A percentile compares a stretch with the other conserved stretches of the same genome.
phyloP scores from a whole-genome alignment of 192 early-diverging fungal genomes.

The Backusella luteola region DNA sequence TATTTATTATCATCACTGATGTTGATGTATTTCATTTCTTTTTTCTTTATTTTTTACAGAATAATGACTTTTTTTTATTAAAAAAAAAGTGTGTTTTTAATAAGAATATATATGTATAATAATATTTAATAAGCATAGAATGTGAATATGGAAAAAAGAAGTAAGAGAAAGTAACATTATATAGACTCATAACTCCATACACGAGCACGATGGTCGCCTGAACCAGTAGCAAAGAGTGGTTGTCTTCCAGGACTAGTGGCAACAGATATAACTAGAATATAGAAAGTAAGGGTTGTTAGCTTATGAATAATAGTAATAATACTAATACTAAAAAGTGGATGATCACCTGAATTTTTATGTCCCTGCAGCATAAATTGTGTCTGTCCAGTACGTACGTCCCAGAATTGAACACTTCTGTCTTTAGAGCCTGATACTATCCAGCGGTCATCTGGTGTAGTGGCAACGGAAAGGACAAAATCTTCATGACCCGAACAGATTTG shows the following conservation, averaged over 20 bases:
- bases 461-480: conserved; percentile 97
- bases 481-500: conserved; percentile 46
- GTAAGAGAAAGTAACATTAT: background rate
- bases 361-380: conserved; percentile 89
- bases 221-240: conserved; percentile 93
- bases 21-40: background rate
- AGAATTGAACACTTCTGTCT: conserved; percentile 91
- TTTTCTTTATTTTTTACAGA: background rate
- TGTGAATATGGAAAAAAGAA: background rate
- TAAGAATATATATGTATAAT: background rate
- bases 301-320: background rate
- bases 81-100: background rate
- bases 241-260: conserved; percentile 77
- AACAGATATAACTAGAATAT: conserved; percentile 83
- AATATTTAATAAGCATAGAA: background rate
- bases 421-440: conserved; percentile 94
- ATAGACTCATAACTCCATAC: conserved; percentile 82
- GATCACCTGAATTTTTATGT: conserved; percentile 92
- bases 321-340: background rate
- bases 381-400: conserved; percentile 77
- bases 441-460: conserved; percentile 76
- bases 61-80: background rate
- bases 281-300: background rate
- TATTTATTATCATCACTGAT: too few species aligned
- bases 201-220: conserved; percentile 89